Base-by-base conservation (phyloP, 306 rosid genomes). In the Glycyrrhiza uralensis region DNA sequence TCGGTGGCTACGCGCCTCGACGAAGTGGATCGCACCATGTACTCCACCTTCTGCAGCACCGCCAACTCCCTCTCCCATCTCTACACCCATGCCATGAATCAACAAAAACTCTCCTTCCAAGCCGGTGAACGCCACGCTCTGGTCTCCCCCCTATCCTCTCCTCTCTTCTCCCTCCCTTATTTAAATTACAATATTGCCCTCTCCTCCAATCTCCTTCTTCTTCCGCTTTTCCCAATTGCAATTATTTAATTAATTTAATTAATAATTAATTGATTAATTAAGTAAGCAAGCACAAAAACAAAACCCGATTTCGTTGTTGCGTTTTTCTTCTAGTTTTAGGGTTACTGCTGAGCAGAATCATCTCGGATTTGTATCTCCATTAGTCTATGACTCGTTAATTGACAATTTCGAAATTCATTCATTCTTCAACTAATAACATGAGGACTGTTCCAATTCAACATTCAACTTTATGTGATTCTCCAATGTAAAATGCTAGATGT, bases 21-120 rank as follows among this genome's bases (percentile, higher is more conserved):
- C 65, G 97, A 93, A 85, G 98, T 91, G 54, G 98, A 93, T 85
- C 94, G 97, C 19, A 89, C 86, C 87, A 91, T 89, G 90, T 93
- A 93, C 82, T 75, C 98, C 57, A 84, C 94, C 9, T 93, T 93
- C 86, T 89, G 96, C 87, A 87, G 86, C 88, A 96, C 97, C 54
- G 98, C 98, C 0, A 93, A 93, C 58, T 93, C 98, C 42, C 96
- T 93, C 59, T 93, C 98, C 11, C 98, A 91, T 69, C 92, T 93
- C 47, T 93, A 93, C 71, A 78, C 97, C 45, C 96, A 93, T 78
- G 88, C 94, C 55, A 89, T 91, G 93, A 91, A 86, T 74, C 93
- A 93, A 30, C 97, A 93, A 46, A 86, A 87, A 46, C 88, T 91
- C 72, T 91, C 98, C 58, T 93, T 93, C 77, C 98, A 91, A 77